phyloP scores from a whole-genome alignment of 129 eudicot species.

The Escallonia rubra region DNA sequence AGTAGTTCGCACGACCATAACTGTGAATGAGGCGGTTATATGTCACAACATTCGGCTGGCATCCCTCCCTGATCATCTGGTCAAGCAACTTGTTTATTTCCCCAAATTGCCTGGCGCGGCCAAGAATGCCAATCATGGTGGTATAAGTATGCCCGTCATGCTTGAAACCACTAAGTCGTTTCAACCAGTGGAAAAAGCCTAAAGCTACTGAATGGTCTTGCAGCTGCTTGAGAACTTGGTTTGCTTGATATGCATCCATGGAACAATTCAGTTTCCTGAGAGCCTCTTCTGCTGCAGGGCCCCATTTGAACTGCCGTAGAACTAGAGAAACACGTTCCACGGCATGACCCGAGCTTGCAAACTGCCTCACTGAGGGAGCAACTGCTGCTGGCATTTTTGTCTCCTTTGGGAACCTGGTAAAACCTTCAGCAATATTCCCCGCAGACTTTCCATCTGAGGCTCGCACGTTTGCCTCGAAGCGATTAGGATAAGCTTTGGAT shows the following conservation, averaged over 20 bases:
- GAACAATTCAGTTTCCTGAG: conserved; percentile 56
- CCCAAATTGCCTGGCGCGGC: conserved; percentile 83
- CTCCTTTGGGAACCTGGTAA: conserved; percentile 28
- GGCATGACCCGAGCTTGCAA: conserved; percentile 34
- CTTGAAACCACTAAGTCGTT: conserved; percentile 65
- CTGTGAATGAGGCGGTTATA: conserved; percentile 95
- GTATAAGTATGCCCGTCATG: conserved; percentile 96
- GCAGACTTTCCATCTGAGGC: conserved; percentile 33
- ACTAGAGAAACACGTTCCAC: conserved; percentile 65
- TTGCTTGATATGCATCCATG: conserved; percentile 86
- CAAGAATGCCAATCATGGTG: conserved; percentile 98
- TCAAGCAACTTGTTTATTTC: conserved; percentile 66
- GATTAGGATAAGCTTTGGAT: conserved; percentile 43
- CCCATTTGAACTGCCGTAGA: conserved; percentile 65
- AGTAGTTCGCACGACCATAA: conserved; percentile 89
- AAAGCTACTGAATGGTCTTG: conserved; percentile 74
- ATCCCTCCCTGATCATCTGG: conserved; percentile 83
- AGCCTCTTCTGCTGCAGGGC: conserved; percentile 74
- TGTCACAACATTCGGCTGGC: conserved; percentile 87
- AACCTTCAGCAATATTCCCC: conserved; percentile 23
- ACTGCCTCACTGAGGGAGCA: conserved; percentile 43
- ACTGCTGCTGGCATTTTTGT: conserved; percentile 21
- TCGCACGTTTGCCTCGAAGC: conserved; percentile 28
- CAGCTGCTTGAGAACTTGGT: conserved; percentile 88
- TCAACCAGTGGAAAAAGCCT: conserved; percentile 88